Evolutionary conservation across 73 alveolate species (phyloP), one percentile per base, ranked within the genome.

Genomic region (Paramecium primaurelia): DNA sequence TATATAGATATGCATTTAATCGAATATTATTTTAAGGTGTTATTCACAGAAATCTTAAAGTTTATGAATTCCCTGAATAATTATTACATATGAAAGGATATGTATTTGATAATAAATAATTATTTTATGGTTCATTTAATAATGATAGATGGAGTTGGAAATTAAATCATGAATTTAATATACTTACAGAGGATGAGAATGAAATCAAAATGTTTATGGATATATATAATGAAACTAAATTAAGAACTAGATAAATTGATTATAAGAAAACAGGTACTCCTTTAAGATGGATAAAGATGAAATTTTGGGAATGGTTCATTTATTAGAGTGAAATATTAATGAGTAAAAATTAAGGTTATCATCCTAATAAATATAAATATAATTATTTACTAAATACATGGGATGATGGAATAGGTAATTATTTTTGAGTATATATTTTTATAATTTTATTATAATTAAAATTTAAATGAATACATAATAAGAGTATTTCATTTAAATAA

Each of bases 111-210:
- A 88, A 77, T 11, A 51, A 89, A 38, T 42, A 86, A 14, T 42
- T 92, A 14, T 90, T 44, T 36, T n/a, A 71, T 91, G 95, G 95
- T 2, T 93, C 95, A 45, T 93, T 93, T 54, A 93, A 93, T 47
- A 71, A 93, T 93, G 96, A 93, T 77, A 71, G 91, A 80, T 93
- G 95, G 95, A 93, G 96, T 92, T 93, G 96, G 95, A 69, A 77
- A 25, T 11, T 93, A n/a, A 93, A 93, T 58, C 92, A 89, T 84
- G 96, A 92, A 32, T 59, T 92, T 59, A 83, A 64, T 20, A 42
- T 93, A 2, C 77, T 83, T 26, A 51, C 77, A 4, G 73, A 86
- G 16, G 89, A 87, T 37, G 88, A 86, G 40, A 51, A 80, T 28
- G 86, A 88, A 69, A 71, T 83, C 20, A 40, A 68, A 26, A 71